These are phyloP conservation scores for Paxillus rubicundulus DNA, from an alignment of 768 basidiomycete genomes.

Conservation along the genomic window DNA sequence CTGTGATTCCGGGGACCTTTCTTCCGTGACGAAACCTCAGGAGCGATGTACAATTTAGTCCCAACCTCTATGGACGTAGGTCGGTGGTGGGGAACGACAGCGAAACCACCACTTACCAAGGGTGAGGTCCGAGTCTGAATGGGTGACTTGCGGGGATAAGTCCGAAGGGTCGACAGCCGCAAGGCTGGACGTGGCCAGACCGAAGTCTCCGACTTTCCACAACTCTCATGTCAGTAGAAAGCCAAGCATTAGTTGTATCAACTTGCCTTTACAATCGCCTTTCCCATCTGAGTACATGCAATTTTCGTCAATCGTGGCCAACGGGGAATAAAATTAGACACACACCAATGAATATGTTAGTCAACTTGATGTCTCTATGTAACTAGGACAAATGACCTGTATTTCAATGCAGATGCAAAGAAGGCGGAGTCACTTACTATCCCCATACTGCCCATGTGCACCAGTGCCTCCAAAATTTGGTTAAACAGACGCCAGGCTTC, in stretches of 20 bases:
- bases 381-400: slow-evolving; percentile 37
- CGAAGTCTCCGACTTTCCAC: slow-evolving; percentile 82
- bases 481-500: slow-evolving; percentile 90
- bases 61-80: slow-evolving; percentile 66
- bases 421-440: slow-evolving; percentile 56
- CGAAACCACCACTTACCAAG: slow-evolving; percentile 44
- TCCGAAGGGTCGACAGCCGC: slow-evolving; percentile 77
- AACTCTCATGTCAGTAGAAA: neutral
- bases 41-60: slow-evolving; percentile 89
- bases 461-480: slow-evolving; percentile 86
- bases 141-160: slow-evolving; percentile 44
- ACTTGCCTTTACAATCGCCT: slow-evolving; percentile 74
- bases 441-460: slow-evolving; percentile 84
- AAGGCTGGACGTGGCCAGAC: slow-evolving; percentile 80
- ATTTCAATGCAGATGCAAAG: neutral
- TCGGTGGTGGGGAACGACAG: neutral
- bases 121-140: slow-evolving; percentile 68
- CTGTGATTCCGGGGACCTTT: slow-evolving; percentile 70
- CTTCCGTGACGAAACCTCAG: slow-evolving; percentile 72
- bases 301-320: neutral
- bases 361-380: slow-evolving; percentile 88
- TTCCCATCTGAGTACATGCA: slow-evolving; percentile 55
- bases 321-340: neutral
- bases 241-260: neutral
- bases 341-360: slow-evolving; percentile 91